phyloP scores from a whole-genome alignment of 2,329 filamentous ascomycete genomes.

The Paraphoma chrysanthemicola region DNA sequence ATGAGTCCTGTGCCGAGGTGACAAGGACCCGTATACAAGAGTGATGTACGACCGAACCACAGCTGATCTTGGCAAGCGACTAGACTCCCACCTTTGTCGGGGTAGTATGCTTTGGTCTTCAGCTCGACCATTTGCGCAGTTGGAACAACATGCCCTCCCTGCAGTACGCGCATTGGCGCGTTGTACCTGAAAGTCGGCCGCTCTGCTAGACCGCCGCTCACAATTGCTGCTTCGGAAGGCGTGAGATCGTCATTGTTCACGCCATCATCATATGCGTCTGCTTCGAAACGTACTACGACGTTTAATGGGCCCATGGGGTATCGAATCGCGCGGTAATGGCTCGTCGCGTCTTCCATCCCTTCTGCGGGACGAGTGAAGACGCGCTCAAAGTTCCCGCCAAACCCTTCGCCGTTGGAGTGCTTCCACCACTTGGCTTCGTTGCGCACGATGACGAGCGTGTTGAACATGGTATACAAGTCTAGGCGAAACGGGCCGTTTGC shows the following conservation, averaged over 20 bases:
- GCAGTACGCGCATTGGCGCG: constrained; percentile 28
- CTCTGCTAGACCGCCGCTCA: constrained; percentile 15
- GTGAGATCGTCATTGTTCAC: constrained; percentile 16
- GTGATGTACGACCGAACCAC: constrained; percentile 39
- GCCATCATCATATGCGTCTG: constrained; percentile 35
- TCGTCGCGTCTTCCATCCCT: constrained; percentile 35
- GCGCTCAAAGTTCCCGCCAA: constrained; percentile 36
- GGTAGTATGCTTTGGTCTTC: constrained; percentile 27
- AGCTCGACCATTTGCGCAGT: constrained; percentile 32
- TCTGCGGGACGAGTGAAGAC: constrained; percentile 25
- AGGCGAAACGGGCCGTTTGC: constrained; percentile 31
- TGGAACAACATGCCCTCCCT: constrained; percentile 32
- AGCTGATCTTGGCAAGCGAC: constrained; percentile 35
- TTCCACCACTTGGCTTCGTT: constrained; percentile 35
- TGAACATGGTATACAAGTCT: constrained; percentile 28
- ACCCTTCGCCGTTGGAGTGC: constrained; percentile 14
- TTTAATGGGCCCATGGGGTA: constrained; percentile 35
- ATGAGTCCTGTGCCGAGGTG: constrained; percentile 17
- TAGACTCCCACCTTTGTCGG: background rate
- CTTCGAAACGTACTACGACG: constrained; percentile 37
- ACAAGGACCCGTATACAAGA: constrained; percentile 32
- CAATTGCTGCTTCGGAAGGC: constrained; percentile 9
- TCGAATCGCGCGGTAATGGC: constrained; percentile 38
- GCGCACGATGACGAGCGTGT: constrained; percentile 36
- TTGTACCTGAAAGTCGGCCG: constrained; percentile 20